Evolutionary conservation across 2,329 filamentous ascomycete genomes (phyloP), one percentile per base, ranked within the genome.

Genomic region (Pseudogymnoascus sp.): DNA sequence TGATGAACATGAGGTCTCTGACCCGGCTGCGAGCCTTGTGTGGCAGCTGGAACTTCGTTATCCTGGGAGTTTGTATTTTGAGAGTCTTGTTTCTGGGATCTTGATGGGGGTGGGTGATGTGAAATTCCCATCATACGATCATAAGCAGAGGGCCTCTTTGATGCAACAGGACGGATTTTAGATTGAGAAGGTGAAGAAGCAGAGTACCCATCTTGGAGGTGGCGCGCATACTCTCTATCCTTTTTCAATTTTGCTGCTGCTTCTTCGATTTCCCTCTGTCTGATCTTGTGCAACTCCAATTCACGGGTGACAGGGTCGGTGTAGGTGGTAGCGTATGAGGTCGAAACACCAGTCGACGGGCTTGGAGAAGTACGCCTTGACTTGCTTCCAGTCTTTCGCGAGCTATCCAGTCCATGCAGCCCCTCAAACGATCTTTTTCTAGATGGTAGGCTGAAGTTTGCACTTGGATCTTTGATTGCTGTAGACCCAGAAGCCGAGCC

Each of bases 231-330:
- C 28, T 72, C 71, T 62, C 65, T 72, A 63, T 77, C 77, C 12
- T 71, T 66, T 59, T 74, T 75, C 34, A 73, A 72, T 38, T 72
- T 74, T 62, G 72, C 68, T 40, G 73, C 74, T 61, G 73, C 72
- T 25, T 78, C 76, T 61, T 76, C 78, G 67, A 36, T 76, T 68
- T 62, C 76, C 74, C 68, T 67, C 31, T 71, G 68, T 21, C 49
- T 56, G 49, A 56, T 56, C 34, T 25, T 60, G 59, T 38, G 59
- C n/a, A 38, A 25, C 21, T 60, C 38, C 18, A 60, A 38, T n/a
- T 38, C 59, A 25, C 36, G 59, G 3, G 59, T 38, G 31, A 38
- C 38, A 38, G 34, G 59, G 38, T 60, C 36, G 14, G 14, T 2
- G 28, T 56, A 56, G 65, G 66, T 69, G 42, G 63, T 63, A 61